These are phyloP conservation scores for Paradendryphiella salina DNA, from an alignment of 2,329 filamentous ascomycete species.

Conservation along the genomic window DNA sequence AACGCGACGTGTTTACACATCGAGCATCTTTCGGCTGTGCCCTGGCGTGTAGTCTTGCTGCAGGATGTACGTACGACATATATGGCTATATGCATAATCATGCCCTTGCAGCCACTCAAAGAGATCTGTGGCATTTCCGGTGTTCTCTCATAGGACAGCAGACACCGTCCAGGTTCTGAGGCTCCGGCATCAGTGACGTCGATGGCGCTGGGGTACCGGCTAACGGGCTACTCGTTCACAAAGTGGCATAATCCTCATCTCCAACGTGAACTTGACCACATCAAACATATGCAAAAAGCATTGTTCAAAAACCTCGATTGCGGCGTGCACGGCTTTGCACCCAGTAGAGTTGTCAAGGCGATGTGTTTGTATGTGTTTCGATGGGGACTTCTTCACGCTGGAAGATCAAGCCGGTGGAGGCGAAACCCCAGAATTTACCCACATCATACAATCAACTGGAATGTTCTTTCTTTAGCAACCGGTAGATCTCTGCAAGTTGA, in stretches of 20 bases:
- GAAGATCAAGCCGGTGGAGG: background rate
- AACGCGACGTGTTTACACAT: conserved; percentile 3
- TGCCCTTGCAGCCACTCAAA: conserved; percentile 7
- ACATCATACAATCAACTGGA: background rate
- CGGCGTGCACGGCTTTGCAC: conserved; percentile 1
- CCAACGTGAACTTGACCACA: conserved; percentile 18
- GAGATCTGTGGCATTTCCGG: background rate
- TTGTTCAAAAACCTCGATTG: conserved; percentile 1
- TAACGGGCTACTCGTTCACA: conserved; percentile 20
- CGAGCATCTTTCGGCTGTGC: conserved; percentile 13
- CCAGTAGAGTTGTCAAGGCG: background rate
- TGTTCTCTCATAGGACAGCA: conserved; percentile 3
- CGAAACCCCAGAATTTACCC: conserved; percentile 5
- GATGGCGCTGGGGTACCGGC: conserved; percentile 14
- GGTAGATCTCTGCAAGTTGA: conserved; percentile 2
- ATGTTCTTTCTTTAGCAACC: conserved; percentile 17
- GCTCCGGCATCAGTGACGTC: conserved; percentile 30
- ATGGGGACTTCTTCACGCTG: background rate
- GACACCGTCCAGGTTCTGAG: conserved; percentile 5
- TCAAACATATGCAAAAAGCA: conserved; percentile 4
- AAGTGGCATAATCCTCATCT: conserved; percentile 35
- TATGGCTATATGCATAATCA: conserved; percentile 1
- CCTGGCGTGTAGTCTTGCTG: conserved; percentile 11
- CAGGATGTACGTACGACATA: conserved; percentile 7
- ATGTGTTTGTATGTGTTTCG: background rate